Conservation (phyloP, 1,284 basidiomycete species). For the Trametes hirsuta region DNA sequence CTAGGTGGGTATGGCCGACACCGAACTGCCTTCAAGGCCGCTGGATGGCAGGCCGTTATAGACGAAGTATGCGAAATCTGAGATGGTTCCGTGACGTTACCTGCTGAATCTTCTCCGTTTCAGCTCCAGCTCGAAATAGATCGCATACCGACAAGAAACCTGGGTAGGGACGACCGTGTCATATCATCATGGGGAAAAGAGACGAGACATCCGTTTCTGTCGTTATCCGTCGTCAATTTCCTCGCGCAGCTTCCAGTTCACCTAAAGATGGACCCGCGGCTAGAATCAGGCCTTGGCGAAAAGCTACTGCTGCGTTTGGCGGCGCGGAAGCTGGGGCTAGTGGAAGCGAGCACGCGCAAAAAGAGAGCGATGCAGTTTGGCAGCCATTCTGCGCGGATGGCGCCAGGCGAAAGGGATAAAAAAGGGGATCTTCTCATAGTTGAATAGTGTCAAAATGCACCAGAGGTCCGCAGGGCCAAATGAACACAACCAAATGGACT, state of each 20-base stretch:
- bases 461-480: neutral
- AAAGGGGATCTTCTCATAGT: conserved; percentile 51
- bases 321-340: conserved; percentile 68
- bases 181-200: conserved; percentile 90
- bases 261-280: conserved; percentile 76
- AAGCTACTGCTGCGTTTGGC: conserved; percentile 84
- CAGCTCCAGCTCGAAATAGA: conserved; percentile 90
- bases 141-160: conserved; percentile 86
- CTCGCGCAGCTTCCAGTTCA: conserved; percentile 78
- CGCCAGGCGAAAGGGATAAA: conserved; percentile 53
- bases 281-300: conserved; percentile 78
- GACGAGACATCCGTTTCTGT: conserved; percentile 88
- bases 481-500: neutral
- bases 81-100: neutral
- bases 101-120: neutral
- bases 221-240: conserved; percentile 75
- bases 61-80: conserved; percentile 65
- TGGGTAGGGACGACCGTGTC: conserved; percentile 93
- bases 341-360: conserved; percentile 70
- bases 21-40: conserved; percentile 70
- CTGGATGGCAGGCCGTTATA: conserved; percentile 75
- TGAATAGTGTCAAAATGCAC: neutral
- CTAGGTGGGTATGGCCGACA: conserved; percentile 95
- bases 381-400: conserved; percentile 90
- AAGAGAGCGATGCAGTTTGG: conserved; percentile 99